Base-by-base conservation (phyloP, 352 stramenopile genomes). In the Pythium sukuiense region DNA sequence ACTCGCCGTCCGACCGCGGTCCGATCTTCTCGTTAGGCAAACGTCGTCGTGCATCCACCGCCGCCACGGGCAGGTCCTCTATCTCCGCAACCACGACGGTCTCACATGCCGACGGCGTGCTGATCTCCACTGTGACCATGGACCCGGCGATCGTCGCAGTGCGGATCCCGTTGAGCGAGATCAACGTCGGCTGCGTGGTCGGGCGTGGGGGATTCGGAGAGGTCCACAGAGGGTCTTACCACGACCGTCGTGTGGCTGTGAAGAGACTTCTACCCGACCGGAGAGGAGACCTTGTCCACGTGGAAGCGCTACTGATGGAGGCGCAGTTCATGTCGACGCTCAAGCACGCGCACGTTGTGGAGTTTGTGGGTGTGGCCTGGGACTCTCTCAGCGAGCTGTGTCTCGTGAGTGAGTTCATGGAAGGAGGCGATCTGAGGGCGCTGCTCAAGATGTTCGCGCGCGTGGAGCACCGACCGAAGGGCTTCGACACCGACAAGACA, bases 341-440 rank as follows among this genome's bases (percentile, higher is more conserved):
- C 3, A 69, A 76, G 13, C 77, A 85, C 33, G 45, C 65, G 11
- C 55, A 72, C 14, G 76, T 85, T 18, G 74, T 83, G 0, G 50
- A 63, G 35, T 85, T 83, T 29, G 54, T 80, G 4, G 77, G 74
- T 7, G 70, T 81, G 4, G 70, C 77, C 32, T 85, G 76, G 73
- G 69, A 72, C 12, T 77, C 72, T 4, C 52, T 77, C 18, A 63
- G 54, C 13, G 69, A 81, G 32, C 56, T 81, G 11, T 75, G 66
- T 20, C 45, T 74, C 8, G 64, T 83, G 39, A 76, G 59, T 9
- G 77, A 83, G 53, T 80, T 74, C 37, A 76, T 83, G 75, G 59
- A 71, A 41, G 69, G 70, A 13, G 77, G 77, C 3, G 77, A 87
- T 37, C 50, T 86, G n/a, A 61, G 75, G 16, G 59, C 55, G 2